Evolutionary conservation across 441 rosid genomes (phyloP), one percentile per base, ranked within the genome.

Genomic region (Aleurites moluccanus): DNA sequence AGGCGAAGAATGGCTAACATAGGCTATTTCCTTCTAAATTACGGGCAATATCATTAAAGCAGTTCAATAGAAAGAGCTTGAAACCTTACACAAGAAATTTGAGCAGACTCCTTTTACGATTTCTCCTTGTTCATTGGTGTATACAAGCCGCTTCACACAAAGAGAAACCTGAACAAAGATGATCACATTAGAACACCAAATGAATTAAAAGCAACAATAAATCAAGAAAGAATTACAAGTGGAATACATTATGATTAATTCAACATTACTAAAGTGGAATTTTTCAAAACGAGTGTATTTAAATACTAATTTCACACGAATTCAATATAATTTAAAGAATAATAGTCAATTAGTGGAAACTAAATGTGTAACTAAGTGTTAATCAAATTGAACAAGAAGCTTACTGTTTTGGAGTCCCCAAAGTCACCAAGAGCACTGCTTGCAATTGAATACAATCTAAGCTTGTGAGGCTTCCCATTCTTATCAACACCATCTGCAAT

Each of bases 101-200:
- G 99, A 95, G 92, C 98, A 95, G 78, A 95, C 99, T 80, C 99
- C 98, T 83, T 93, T 95, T 11, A 95, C 95, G 68, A 80, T n/a
- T 79, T 91, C 99, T 80, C 97, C 99, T 0, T 74, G 69, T 0
- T 95, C 99, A 67, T 93, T 91, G 35, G 92, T 90, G 86, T 95
- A 93, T 20, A 95, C 93, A 33, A 93, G 87, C 74, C 99, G 74
- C 84, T 95, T 95, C 60, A 95, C 99, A 67, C 99, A 95, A 9
- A 93, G 85, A 70, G 99, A 95, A 65, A 95, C 99, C 98, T 95
- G 38, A 27, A 60, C 6, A 38, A 50, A 42, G 44, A 33, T 40
- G 64, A 73, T 64, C 74, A 78, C 61, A 70, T 71, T 49, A 73
- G 67, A 72, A 16, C 45, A 10, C 0, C 25, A 64, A 10, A 38